These are phyloP conservation scores for Craspedostauros australis DNA, from an alignment of 108 stramenopile genomes.

Conservation along the genomic window DNA sequence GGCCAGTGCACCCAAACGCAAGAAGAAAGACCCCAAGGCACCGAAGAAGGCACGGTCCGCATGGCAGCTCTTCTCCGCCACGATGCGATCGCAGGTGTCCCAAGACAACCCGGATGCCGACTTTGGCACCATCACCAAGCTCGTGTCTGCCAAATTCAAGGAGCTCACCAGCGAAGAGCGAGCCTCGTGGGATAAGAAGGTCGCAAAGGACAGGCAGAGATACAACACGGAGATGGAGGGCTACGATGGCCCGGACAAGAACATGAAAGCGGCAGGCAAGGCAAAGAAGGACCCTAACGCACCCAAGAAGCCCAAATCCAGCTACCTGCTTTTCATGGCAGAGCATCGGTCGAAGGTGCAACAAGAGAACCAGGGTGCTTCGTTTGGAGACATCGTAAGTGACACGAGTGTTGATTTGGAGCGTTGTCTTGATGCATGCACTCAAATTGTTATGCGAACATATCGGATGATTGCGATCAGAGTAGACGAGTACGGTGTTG, in stretches of 20 bases:
- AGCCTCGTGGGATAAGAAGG: conserved; percentile 32
- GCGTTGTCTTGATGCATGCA: too few relatives aligned
- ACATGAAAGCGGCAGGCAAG: neutral
- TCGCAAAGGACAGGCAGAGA: conserved; percentile 34
- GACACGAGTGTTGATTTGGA: too few relatives aligned
- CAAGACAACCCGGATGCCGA: neutral
- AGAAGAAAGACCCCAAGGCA: conserved; percentile 49
- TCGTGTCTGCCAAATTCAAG: conserved; percentile 32
- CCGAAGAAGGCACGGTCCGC: conserved; percentile 33
- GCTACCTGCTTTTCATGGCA: conserved; percentile 38
- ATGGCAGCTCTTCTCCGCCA: conserved; percentile 26
- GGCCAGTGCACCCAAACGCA: conserved; percentile 13
- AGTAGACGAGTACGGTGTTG: too few relatives aligned
- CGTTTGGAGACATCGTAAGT: conserved; percentile 7
- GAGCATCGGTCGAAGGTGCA: conserved; percentile 26
- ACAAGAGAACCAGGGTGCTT: conserved; percentile 28
- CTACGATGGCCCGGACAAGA: too few relatives aligned
- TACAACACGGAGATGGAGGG: conserved; percentile 41
- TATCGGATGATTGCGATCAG: too few relatives aligned
- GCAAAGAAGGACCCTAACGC: conserved; percentile 18
- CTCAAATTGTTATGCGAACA: too few relatives aligned
- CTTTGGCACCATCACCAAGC: neutral
- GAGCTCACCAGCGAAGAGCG: conserved; percentile 29
- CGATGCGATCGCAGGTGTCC: conserved; percentile 4
- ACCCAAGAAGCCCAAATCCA: conserved; percentile 23